Evolutionary conservation across 352 stramenopile species (phyloP).

Genomic region (Pythium sp.): DNA sequence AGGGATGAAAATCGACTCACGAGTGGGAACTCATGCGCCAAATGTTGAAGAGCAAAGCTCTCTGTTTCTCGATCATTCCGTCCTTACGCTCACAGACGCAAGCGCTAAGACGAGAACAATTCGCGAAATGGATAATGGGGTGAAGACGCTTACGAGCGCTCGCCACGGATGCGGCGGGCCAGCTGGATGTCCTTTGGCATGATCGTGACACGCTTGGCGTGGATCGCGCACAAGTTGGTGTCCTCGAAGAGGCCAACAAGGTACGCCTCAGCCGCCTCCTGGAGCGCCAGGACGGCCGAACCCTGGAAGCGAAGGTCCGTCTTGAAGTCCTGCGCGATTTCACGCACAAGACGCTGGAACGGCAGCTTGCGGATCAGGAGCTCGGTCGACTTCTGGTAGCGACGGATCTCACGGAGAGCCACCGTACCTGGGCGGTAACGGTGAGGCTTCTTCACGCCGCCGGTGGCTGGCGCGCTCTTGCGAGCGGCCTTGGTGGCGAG

Average conservation of each 20-base stretch:
- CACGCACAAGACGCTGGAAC: constrained; percentile 95
- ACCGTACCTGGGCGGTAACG: constrained; percentile 84
- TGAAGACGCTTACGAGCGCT: constrained; percentile 79
- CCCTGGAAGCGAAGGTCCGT: constrained; percentile 89
- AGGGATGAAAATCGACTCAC: constrained; percentile 28
- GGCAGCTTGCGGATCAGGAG: constrained; percentile 96
- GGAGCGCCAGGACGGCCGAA: constrained; percentile 79
- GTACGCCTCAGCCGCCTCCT: constrained; percentile 92
- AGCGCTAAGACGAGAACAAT: constrained; percentile 7
- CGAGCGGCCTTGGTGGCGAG: constrained; percentile 91
- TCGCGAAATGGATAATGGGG: constrained; percentile 53
- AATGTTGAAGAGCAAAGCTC: neutral
- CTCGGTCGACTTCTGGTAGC: constrained; percentile 96
- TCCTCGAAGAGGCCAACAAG: constrained; percentile 95
- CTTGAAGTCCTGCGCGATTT: constrained; percentile 89
- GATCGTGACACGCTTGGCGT: constrained; percentile 95
- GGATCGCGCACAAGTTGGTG: constrained; percentile 94
- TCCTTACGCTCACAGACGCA: neutral
- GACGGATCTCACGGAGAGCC: constrained; percentile 96
- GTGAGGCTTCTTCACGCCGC: constrained; percentile 93
- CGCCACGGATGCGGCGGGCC: constrained; percentile 89
- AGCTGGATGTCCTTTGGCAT: constrained; percentile 97
- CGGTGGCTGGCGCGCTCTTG: constrained; percentile 89
- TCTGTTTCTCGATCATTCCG: neutral
- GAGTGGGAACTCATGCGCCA: neutral